Evolutionary conservation across 257 asterid genomes (phyloP).

Genomic region (Ballota nigra): DNA sequence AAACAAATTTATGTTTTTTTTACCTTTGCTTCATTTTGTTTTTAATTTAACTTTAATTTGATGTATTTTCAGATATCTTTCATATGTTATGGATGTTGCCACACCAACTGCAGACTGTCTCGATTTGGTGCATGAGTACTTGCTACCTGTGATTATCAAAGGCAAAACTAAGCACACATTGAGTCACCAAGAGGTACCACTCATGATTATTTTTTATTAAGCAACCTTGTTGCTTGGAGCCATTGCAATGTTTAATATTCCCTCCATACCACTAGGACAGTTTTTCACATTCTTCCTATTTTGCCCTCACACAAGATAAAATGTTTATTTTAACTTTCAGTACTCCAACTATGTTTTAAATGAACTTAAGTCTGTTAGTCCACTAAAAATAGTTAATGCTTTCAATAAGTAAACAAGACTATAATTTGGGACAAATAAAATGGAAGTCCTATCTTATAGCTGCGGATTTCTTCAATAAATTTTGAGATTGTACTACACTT

Average conservation of each 20-base stretch:
- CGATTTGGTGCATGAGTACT: conserved; percentile 65
- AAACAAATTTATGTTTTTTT: background rate
- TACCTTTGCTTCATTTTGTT: background rate
- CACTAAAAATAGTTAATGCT: background rate
- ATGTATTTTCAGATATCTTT: conserved; percentile 62
- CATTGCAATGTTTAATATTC: too few species aligned
- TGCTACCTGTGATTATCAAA: conserved; percentile 70
- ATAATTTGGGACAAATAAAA: too few species aligned
- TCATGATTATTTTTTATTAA: background rate
- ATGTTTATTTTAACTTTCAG: background rate
- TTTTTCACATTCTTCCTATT: too few species aligned
- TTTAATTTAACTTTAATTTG: background rate
- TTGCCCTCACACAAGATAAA: background rate
- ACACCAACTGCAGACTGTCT: conserved; percentile 98
- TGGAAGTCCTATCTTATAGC: too few species aligned
- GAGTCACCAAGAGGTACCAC: conserved; percentile 93
- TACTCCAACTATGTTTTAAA: background rate
- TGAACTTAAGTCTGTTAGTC: background rate
- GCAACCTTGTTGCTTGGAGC: too few species aligned
- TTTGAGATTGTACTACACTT: background rate
- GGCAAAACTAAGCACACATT: conserved; percentile 57
- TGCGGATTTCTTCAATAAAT: background rate
- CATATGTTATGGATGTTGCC: conserved; percentile 94
- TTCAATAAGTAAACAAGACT: too few species aligned
- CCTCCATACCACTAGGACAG: too few species aligned